A percentile compares a stretch with the other conserved stretches of the same genome.
These are phyloP conservation scores for Boletus rubescentipes DNA, from an alignment of 768 basidiomycete species.

Conservation along the genomic window DNA sequence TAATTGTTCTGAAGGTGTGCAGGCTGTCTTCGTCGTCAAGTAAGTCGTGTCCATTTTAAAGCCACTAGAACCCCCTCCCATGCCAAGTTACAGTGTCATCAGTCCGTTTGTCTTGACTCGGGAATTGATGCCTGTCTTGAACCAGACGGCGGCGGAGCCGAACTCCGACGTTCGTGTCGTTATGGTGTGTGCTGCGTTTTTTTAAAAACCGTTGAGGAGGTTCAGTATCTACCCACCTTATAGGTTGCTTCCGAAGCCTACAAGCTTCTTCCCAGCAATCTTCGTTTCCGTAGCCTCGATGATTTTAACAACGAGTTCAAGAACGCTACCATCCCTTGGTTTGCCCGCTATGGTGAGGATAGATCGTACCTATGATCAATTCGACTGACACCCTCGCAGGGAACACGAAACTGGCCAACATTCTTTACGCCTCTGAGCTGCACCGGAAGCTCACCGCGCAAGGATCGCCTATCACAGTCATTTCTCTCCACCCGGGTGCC, in stretches of 20 bases:
- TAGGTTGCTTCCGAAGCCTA: slow-evolving; percentile 37
- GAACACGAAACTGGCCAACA: slow-evolving; percentile 49
- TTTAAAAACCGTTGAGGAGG: neutral
- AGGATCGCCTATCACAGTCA: slow-evolving; percentile 28
- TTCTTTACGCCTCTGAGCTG: slow-evolving; percentile 50
- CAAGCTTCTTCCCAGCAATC: slow-evolving; percentile 16
- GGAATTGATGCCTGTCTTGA: slow-evolving; percentile 52
- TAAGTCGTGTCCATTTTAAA: slow-evolving; percentile 14
- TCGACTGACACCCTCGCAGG: slow-evolving; percentile 29
- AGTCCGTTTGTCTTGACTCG: slow-evolving; percentile 56
- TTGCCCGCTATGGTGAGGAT: slow-evolving; percentile 36
- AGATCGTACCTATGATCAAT: neutral
- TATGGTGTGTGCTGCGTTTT: slow-evolving; percentile 39
- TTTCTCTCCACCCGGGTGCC: slow-evolving; percentile 32
- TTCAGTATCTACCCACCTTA: neutral
- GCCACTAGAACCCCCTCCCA: neutral
- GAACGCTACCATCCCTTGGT: slow-evolving; percentile 7
- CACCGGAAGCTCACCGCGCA: slow-evolving; percentile 41
- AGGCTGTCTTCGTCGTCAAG: slow-evolving; percentile 46
- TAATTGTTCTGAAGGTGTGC: slow-evolving; percentile 32
- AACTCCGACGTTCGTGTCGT: slow-evolving; percentile 61
- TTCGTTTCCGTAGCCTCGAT: slow-evolving; percentile 31
- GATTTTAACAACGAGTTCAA: slow-evolving; percentile 39
- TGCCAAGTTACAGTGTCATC: slow-evolving; percentile 39
- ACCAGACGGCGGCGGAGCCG: slow-evolving; percentile 45